A percentile compares a stretch with the other conserved stretches of the same genome.
These are phyloP conservation scores for Nidularia pulvinata DNA, from an alignment of 768 basidiomycete species.

Conservation along the genomic window DNA sequence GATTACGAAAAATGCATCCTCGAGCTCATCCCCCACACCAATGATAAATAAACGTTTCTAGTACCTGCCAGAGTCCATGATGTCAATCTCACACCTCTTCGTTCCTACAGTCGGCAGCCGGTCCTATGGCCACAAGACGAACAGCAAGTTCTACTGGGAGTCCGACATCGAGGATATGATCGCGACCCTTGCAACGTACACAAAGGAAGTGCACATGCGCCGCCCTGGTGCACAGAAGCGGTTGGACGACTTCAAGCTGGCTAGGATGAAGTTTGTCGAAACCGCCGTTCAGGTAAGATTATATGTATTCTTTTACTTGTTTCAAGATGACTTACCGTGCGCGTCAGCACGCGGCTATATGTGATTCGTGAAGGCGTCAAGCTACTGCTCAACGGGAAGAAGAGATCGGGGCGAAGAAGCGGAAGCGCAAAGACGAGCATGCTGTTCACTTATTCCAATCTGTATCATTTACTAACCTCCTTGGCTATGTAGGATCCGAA, in stretches of 20 bases:
- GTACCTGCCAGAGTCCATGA: background rate
- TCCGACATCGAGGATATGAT: conserved; percentile 22
- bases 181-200: conserved; percentile 5
- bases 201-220: conserved; percentile 14
- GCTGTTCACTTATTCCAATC: background rate
- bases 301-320: background rate
- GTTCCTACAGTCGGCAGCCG: conserved; percentile 21
- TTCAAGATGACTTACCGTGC: background rate
- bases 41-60: conserved; percentile 13
- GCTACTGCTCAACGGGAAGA: background rate
- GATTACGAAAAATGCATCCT: conserved; percentile 18
- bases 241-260: conserved; percentile 17
- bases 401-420: background rate
- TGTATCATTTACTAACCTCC: background rate
- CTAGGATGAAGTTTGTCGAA: conserved; percentile 9
- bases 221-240: conserved; percentile 16
- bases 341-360: background rate
- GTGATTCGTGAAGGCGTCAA: background rate
- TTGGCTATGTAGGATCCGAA: background rate
- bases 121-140: conserved; percentile 17
- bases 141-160: conserved; percentile 29
- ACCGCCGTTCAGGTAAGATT: conserved; percentile 8
- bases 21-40: conserved; percentile 24
- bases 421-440: background rate
- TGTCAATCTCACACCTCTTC: background rate